phyloP scores from a whole-genome alignment of 768 basidiomycete species.

The Crassisporium funariophilum region DNA sequence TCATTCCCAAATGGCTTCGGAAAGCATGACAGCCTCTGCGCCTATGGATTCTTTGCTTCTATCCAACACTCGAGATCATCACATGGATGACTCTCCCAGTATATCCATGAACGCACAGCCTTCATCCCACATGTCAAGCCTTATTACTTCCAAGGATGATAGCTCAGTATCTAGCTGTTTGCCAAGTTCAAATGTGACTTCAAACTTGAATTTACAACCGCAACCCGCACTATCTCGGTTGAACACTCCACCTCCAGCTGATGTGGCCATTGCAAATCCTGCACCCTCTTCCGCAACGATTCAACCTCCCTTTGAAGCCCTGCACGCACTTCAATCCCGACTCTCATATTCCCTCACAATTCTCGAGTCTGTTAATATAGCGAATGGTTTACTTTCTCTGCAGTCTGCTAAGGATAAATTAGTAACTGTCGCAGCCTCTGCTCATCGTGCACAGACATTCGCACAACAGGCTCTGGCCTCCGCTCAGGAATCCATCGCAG shows the following conservation, averaged over 20 bases:
- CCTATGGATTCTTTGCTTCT: no score
- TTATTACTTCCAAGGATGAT: no score
- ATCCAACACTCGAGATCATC: no score
- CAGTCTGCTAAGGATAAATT: slow-evolving; percentile 28
- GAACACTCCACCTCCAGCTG: neutral
- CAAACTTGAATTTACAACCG: no score
- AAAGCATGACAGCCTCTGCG: no score
- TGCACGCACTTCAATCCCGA: slow-evolving; percentile 25
- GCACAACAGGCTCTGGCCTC: slow-evolving; percentile 32
- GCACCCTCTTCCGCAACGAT: neutral
- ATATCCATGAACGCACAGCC: no score
- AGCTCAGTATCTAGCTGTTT: no score
- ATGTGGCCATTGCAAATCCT: neutral
- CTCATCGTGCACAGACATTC: slow-evolving; percentile 27
- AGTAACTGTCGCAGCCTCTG: slow-evolving; percentile 21
- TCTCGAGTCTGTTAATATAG: slow-evolving; percentile 16
- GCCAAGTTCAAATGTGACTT: no score
- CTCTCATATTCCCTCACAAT: slow-evolving; percentile 23
- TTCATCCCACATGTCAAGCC: no score
- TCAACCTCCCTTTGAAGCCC: slow-evolving; percentile 12
- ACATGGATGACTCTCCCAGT: no score
- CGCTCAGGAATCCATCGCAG: slow-evolving; percentile 28
- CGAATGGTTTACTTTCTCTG: slow-evolving; percentile 19
- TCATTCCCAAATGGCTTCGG: no score
- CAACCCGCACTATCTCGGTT: no score